Conservation (phyloP, 2,329 filamentous ascomycete genomes). For the Epichloe glyceriae region DNA sequence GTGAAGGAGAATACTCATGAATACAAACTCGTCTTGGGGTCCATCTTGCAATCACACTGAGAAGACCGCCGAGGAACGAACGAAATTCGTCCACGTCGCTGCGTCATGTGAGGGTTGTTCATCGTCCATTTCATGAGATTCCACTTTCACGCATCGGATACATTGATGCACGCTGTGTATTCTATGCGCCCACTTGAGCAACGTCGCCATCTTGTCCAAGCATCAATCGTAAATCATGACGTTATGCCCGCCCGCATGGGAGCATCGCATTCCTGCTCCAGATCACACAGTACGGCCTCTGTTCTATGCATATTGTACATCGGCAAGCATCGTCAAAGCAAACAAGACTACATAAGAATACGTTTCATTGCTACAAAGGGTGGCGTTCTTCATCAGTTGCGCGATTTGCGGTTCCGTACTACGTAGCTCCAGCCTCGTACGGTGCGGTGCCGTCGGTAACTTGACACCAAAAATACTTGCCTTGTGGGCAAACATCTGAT, state of each 20-base stretch:
- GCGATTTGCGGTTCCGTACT: background rate
- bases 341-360: no score
- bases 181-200: background rate
- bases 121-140: background rate
- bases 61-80: no score
- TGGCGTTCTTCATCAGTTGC: background rate
- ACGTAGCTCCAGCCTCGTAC: background rate
- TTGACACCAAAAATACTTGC: background rate
- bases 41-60: no score
- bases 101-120: background rate
- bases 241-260: background rate
- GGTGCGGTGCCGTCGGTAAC: background rate
- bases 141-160: background rate
- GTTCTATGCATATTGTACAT: background rate
- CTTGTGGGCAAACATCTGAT: no score
- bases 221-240: background rate
- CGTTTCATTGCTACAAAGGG: background rate
- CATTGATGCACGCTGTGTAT: background rate
- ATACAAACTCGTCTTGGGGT: no score
- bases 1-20: no score
- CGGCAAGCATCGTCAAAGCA: background rate
- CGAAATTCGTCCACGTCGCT: background rate
- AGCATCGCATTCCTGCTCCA: background rate
- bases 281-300: background rate
- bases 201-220: background rate